phyloP scores from a whole-genome alignment of 208 protist species.

The Leishmania lainsoni region DNA sequence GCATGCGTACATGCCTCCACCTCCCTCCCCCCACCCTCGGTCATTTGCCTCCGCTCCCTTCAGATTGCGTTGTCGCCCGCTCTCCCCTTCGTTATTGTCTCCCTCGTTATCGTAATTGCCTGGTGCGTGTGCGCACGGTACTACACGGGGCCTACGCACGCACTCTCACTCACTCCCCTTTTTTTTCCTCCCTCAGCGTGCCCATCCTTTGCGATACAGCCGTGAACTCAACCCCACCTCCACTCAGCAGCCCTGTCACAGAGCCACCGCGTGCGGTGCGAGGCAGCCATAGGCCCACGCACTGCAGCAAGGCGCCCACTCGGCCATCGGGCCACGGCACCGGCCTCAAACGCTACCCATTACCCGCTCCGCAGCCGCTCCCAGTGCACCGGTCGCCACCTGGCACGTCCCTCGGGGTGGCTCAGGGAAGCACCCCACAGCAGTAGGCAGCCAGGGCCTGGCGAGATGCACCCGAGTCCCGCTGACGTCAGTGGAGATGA shows the following conservation, averaged over 20 bases:
- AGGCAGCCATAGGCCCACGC: background rate
- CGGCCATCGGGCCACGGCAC: too few species aligned
- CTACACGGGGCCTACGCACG: background rate
- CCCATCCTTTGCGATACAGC: too few species aligned
- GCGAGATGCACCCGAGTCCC: background rate
- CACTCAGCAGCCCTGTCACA: background rate
- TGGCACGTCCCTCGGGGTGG: background rate
- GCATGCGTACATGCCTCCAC: background rate
- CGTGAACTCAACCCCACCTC: background rate
- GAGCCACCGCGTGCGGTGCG: background rate
- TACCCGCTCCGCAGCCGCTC: background rate
- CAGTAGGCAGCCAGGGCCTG: background rate
- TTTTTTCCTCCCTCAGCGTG: background rate
- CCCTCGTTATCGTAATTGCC: background rate
- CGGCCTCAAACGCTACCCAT: too few species aligned
- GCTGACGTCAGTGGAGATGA: background rate
- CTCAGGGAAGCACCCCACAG: background rate
- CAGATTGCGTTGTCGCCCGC: background rate
- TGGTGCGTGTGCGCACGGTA: background rate
- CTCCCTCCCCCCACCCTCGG: background rate
- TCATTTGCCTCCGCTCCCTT: background rate
- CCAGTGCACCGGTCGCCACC: background rate
- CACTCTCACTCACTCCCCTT: background rate
- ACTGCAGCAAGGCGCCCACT: too few species aligned
- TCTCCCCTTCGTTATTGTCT: too few species aligned